These are phyloP conservation scores for Jamesozyma jinghongensis DNA, from an alignment of 805 yeast species.

Conservation along the genomic window DNA sequence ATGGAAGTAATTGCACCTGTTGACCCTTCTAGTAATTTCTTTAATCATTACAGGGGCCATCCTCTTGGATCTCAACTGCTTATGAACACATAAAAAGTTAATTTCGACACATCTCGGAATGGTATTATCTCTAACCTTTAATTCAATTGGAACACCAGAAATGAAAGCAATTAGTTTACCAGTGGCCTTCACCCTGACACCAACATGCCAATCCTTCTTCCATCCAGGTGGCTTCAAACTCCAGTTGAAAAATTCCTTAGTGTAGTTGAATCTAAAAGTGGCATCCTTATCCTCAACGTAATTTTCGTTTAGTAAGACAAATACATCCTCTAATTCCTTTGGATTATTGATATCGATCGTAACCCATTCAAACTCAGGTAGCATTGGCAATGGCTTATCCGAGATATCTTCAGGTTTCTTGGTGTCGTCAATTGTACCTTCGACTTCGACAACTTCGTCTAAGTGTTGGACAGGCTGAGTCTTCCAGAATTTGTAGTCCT, in stretches of 20 bases:
- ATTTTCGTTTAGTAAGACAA: slow-evolving; percentile 71
- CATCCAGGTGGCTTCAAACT: slow-evolving; percentile 93
- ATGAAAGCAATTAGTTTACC: slow-evolving; percentile 85
- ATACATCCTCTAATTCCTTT: slow-evolving; percentile 63
- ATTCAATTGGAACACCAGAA: slow-evolving; percentile 73
- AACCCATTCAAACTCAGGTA: slow-evolving; percentile 83
- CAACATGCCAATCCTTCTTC: slow-evolving; percentile 81
- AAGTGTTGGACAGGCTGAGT: slow-evolving; percentile 89
- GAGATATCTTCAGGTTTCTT: slow-evolving; percentile 70
- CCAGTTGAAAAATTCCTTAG: slow-evolving; percentile 79
- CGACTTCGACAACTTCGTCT: slow-evolving; percentile 54
- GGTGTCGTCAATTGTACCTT: slow-evolving; percentile 69
- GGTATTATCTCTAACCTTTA: slow-evolving; percentile 48
- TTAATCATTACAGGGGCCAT: slow-evolving; percentile 89
- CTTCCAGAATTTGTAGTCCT: slow-evolving; percentile 93
- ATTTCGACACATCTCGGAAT: slow-evolving; percentile 66
- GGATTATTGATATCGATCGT: slow-evolving; percentile 54
- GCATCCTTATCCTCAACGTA: slow-evolving; percentile 94
- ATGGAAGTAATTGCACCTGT: slow-evolving; percentile 80
- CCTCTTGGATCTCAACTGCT: slow-evolving; percentile 85
- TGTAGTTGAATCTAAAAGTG: slow-evolving; percentile 82
- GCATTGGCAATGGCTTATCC: slow-evolving; percentile 57
- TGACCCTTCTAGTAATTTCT: slow-evolving; percentile 90
- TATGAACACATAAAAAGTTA: slow-evolving; percentile 90
- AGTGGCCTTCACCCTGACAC: slow-evolving; percentile 75